Conservation (phyloP, 1,284 basidiomycete species). For the Schizophyllum amplum region DNA sequence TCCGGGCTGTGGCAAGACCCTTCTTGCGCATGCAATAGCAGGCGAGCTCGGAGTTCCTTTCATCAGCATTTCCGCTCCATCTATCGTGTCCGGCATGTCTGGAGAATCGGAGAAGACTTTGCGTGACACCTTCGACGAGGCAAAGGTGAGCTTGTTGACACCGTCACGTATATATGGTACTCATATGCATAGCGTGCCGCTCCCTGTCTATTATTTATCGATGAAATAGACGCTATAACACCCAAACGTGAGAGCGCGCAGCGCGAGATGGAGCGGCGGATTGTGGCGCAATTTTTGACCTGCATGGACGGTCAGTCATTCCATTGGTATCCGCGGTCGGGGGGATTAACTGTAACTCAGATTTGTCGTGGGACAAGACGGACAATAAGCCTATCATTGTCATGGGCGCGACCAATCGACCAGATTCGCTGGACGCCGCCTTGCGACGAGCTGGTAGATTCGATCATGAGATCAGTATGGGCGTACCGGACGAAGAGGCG, state of each 20-base stretch:
- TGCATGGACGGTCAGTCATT: conserved; percentile 84
- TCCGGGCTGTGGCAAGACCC: conserved; percentile 94
- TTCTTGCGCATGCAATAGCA: conserved; percentile 88
- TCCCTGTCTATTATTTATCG: conserved; percentile 88
- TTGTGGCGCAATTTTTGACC: conserved; percentile 94
- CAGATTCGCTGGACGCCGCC: conserved; percentile 91
- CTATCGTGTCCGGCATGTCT: conserved; percentile 95
- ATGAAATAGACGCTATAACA: conserved; percentile 98
- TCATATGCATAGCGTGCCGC: conserved; percentile 57
- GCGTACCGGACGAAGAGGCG: conserved; percentile 88
- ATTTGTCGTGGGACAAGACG: conserved; percentile 88
- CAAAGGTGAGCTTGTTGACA: conserved; percentile 53
- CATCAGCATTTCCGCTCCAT: conserved; percentile 89
- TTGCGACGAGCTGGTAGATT: conserved; percentile 90
- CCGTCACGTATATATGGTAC: background rate
- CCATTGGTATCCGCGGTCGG: background rate
- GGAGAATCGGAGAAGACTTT: conserved; percentile 96
- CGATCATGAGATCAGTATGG: conserved; percentile 97
- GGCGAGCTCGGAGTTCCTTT: conserved; percentile 92
- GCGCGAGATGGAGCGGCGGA: conserved; percentile 95
- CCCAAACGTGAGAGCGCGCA: conserved; percentile 96
- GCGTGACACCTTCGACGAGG: conserved; percentile 94
- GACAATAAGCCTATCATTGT: conserved; percentile 89
- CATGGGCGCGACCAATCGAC: conserved; percentile 94
- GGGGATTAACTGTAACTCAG: conserved; percentile 27